These are phyloP conservation scores for Periconia digitata DNA, from an alignment of 2,329 filamentous ascomycete genomes.

Conservation along the genomic window DNA sequence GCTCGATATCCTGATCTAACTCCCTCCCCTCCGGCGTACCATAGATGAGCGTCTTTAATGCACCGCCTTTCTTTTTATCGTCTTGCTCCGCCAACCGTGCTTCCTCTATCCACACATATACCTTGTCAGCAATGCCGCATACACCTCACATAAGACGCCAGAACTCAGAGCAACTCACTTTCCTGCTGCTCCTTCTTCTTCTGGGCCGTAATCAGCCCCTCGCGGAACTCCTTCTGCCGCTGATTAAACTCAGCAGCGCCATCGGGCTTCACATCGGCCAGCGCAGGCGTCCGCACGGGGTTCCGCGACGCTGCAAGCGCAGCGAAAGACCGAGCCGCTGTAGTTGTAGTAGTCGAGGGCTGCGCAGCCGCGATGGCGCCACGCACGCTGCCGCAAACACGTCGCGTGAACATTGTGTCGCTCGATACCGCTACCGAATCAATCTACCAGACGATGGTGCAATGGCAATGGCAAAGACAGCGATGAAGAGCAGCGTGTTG, in stretches of 20 bases:
- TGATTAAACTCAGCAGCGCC: slow-evolving; percentile 75
- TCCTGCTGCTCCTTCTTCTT: slow-evolving; percentile 78
- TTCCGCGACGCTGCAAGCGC: slow-evolving; percentile 26
- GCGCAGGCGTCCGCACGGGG: slow-evolving; percentile 59
- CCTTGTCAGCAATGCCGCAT: slow-evolving; percentile 59
- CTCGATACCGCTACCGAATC: too few species aligned
- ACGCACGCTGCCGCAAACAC: slow-evolving; percentile 30
- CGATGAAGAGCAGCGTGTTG: too few species aligned
- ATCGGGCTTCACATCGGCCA: slow-evolving; percentile 80
- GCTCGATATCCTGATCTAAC: slow-evolving; percentile 92
- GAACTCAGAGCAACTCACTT: slow-evolving; percentile 73
- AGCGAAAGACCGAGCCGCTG: slow-evolving; percentile 31
- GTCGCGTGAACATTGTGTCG: slow-evolving; percentile 38
- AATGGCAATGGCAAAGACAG: slow-evolving; percentile 1
- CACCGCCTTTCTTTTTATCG: slow-evolving; percentile 64
- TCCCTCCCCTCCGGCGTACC: slow-evolving; percentile 94
- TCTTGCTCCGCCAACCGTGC: slow-evolving; percentile 63
- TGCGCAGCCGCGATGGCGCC: slow-evolving; percentile 19
- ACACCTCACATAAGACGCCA: slow-evolving; percentile 42
- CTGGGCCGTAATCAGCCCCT: slow-evolving; percentile 74
- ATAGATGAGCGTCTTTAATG: slow-evolving; percentile 88
- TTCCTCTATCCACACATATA: slow-evolving; percentile 50
- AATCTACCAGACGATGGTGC: too few species aligned
- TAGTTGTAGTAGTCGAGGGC: slow-evolving; percentile 5
- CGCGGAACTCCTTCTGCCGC: slow-evolving; percentile 84